A percentile compares a stretch with the other conserved stretches of the same genome.
Evolutionary conservation across 176 grass and related monocot genomes (phyloP).

Genomic region (Musa troglodytarum): DNA sequence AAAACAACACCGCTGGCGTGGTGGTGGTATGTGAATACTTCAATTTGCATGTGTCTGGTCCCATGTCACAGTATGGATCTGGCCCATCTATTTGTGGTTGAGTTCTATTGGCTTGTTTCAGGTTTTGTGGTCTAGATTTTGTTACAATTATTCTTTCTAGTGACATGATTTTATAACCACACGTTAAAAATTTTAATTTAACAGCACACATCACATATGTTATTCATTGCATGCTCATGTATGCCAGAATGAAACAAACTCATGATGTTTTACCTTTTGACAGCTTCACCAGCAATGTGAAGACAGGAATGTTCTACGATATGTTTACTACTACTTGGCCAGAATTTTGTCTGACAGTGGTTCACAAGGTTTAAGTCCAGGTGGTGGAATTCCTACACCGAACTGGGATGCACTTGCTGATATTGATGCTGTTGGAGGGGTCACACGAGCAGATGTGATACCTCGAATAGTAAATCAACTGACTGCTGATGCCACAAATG

Average conservation of each 20-base stretch:
- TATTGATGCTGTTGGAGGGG: slow-evolving; percentile 89
- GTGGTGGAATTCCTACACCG: slow-evolving; percentile 89
- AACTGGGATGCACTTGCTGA: slow-evolving; percentile 98
- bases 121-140: no score
- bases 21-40: no score
- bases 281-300: slow-evolving; percentile 99
- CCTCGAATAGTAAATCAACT: slow-evolving; percentile 91
- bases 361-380: slow-evolving; percentile 82
- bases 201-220: no score
- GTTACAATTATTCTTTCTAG: no score
- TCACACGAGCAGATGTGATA: slow-evolving; percentile 91
- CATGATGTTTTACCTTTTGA: slow-evolving; percentile 26
- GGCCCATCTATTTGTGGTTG: not conserved
- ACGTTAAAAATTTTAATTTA: not conserved
- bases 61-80: no score
- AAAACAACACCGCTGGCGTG: no score
- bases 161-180: not conserved
- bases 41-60: no score
- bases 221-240: no score
- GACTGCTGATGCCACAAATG: slow-evolving; percentile 63
- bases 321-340: slow-evolving; percentile 98
- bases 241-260: not conserved
- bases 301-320: slow-evolving; percentile 80
- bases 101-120: not conserved
- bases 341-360: slow-evolving; percentile 95